Conservation (phyloP, 495 filamentous ascomycete genomes). For the Penicillium macrosclerotiorum region DNA sequence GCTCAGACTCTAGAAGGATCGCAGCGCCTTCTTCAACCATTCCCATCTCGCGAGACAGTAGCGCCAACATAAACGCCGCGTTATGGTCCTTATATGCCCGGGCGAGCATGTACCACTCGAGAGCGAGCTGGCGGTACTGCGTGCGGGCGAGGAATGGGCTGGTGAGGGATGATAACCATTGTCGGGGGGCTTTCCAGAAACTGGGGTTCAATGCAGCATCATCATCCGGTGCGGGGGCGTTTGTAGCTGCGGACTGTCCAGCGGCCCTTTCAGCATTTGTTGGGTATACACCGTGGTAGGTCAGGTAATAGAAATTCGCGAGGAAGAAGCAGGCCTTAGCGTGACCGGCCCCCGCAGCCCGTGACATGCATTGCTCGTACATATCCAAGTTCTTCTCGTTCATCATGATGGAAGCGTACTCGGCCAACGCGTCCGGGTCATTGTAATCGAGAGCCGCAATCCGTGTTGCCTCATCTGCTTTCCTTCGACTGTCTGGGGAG, state of each 20-base stretch:
- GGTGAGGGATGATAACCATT: slow-evolving; percentile 1
- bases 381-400: slow-evolving; percentile 16
- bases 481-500: slow-evolving; percentile 1
- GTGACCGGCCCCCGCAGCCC: slow-evolving; percentile 30
- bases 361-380: slow-evolving; percentile 39
- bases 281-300: slow-evolving; percentile 21
- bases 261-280: slow-evolving; percentile 20
- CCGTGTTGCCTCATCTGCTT: slow-evolving; percentile 11
- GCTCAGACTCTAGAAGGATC: background rate
- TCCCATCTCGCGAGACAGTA: slow-evolving; percentile 25
- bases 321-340: slow-evolving; percentile 29
- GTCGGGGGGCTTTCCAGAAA: background rate
- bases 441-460: slow-evolving; percentile 31
- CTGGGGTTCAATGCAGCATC: no score
- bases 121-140: slow-evolving; percentile 28
- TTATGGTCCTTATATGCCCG: slow-evolving; percentile 12
- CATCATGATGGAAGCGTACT: slow-evolving; percentile 25
- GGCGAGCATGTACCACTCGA: slow-evolving; percentile 37
- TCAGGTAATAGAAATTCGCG: slow-evolving; percentile 41
- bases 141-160: slow-evolving; percentile 5
- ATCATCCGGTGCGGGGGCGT: no score
- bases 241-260: no score
- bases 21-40: background rate
- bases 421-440: slow-evolving; percentile 28
- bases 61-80: slow-evolving; percentile 21